Base-by-base conservation (phyloP, 2,329 filamentous ascomycete genomes). In the Beauveria australis region DNA sequence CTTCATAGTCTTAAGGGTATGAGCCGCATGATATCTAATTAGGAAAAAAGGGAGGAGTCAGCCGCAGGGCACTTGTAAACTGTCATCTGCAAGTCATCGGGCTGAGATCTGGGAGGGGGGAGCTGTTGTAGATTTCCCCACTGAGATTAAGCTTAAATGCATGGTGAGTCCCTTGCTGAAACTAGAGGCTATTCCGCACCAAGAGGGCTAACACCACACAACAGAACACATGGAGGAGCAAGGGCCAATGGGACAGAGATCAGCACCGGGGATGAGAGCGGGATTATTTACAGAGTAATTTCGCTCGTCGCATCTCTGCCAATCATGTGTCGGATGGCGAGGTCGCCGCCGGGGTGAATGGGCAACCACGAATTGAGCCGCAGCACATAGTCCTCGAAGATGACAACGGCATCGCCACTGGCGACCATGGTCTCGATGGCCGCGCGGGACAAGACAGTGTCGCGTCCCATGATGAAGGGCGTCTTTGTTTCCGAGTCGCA, bases 301-400 rank as follows among this genome's bases (percentile, higher is more conserved):
- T 85, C 81, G 67, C 83, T 80, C 22, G 81, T 82, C 26, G 82
- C 81, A 71, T 85, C 82, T 69, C 76, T 77, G 60, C 82, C 82
- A 4, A 84, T 79, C 81, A 84, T 85, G 72, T 87, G 84, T 64
- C 81, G 68, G 63, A 86, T 84, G 22, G 83, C 81, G 28, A 86
- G 72, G 16, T 75, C 73, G 37, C 84, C 84, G 22, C 84, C 84
- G 0, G 84, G 84, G 66, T 87, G 84, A 60, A 73, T 78, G 59
- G 79, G 69, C 65, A 86, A 76, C 84, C 84, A 87, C 48, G 74
- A 72, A 66, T 84, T 81, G 43, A 87, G 78, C 60, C 77, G 75
- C 65, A 87, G 73, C 18, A 83, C 79, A 56, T 74, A 67, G 49
- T 81, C 82, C 51, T 85, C 77, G 64, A 78, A 79, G 59, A 87